These are phyloP conservation scores for Penicillium canariense DNA, from an alignment of 495 filamentous ascomycete genomes.

Conservation along the genomic window DNA sequence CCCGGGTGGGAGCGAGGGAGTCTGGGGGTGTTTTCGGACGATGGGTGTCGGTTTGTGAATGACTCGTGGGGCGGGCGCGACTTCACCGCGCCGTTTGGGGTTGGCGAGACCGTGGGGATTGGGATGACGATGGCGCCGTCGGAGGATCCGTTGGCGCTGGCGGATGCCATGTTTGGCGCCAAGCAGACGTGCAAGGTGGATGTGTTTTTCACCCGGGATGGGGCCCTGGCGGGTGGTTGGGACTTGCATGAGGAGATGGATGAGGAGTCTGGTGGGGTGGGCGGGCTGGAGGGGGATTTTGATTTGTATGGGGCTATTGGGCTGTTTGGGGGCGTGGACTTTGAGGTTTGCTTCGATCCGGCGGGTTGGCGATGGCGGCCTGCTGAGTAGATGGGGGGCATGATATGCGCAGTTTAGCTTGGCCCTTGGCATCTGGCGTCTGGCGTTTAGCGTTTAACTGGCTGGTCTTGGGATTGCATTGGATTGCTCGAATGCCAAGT, in stretches of 20 bases:
- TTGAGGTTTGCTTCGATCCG: conserved; percentile 66
- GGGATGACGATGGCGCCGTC: conserved; percentile 65
- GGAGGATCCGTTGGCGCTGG: conserved; percentile 13
- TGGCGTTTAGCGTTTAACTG: not conserved
- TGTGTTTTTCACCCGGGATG: conserved; percentile 78
- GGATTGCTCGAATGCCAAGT: not conserved
- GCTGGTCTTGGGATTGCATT: not conserved
- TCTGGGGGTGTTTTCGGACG: conserved; percentile 86
- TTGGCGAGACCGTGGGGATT: conserved; percentile 58
- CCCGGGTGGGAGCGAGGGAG: conserved; percentile 89
- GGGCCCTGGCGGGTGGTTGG: conserved; percentile 65
- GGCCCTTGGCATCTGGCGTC: not conserved
- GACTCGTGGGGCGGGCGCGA: conserved; percentile 78
- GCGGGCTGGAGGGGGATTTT: conserved; percentile 74
- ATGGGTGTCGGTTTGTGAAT: conserved; percentile 84
- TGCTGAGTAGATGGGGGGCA: not conserved
- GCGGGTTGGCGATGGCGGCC: conserved; percentile 43
- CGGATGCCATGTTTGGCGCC: conserved; percentile 10
- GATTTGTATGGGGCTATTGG: conserved; percentile 84
- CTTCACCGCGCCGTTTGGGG: conserved; percentile 58
- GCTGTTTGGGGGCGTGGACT: conserved; percentile 66
- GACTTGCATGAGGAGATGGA: conserved; percentile 83
- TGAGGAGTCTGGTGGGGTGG: conserved; percentile 58
- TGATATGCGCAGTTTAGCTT: not conserved
- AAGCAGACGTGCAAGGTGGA: conserved; percentile 47